Conservation (phyloP, 2,329 filamentous ascomycete species). For the Aspergillus thermomutatus region DNA sequence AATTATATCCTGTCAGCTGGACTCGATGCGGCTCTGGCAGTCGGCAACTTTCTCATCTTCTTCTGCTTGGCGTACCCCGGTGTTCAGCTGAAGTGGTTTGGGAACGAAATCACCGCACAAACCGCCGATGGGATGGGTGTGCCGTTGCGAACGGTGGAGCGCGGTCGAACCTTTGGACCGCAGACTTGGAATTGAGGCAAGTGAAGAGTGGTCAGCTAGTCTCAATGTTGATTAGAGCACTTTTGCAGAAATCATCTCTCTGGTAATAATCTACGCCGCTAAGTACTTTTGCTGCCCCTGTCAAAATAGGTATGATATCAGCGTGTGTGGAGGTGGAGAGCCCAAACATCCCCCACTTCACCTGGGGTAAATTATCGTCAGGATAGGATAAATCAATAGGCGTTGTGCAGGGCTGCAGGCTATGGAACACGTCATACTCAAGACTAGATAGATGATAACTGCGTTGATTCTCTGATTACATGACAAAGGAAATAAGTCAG, state of each 20-base stretch:
- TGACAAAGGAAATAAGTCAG: neutral
- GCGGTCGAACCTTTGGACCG: neutral
- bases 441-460: no score
- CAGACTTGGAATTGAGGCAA: neutral
- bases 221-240: neutral
- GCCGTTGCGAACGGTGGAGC: neutral
- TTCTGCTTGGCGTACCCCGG: constrained; percentile 26
- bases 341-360: neutral
- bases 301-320: neutral
- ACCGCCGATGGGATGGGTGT: neutral
- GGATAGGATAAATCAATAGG: neutral
- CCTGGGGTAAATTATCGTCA: neutral
- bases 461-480: no score
- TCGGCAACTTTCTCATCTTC: constrained; percentile 26
- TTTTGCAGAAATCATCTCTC: neutral
- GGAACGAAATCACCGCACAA: neutral
- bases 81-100: neutral
- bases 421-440: no score
- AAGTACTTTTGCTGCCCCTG: neutral
- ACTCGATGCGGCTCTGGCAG: constrained; percentile 47
- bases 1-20: constrained; percentile 70
- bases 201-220: neutral
- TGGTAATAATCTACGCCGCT: neutral
- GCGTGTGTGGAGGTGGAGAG: neutral
- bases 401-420: no score